Evolutionary conservation across 140 eudicot genomes (phyloP), one percentile per base, ranked within the genome.

Genomic region (Oenanthe javanica): DNA sequence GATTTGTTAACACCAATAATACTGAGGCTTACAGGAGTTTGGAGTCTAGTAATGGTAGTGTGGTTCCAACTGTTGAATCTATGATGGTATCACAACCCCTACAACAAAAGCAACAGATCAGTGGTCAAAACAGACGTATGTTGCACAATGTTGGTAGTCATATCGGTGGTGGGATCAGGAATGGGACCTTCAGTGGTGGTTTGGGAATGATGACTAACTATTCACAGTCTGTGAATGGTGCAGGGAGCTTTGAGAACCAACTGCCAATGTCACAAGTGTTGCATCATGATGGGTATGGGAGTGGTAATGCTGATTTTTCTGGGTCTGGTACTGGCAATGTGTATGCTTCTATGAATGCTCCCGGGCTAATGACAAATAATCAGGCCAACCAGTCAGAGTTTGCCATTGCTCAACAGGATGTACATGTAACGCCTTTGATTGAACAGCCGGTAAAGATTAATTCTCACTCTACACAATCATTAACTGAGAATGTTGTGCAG

Each of bases 101-200:
- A 46, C 74, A 69, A 5, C 74, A 69, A 16, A 92, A 85, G 85
- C 97, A 88, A 82, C 94, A 88, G 52, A 79, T 81, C 77, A 97
- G 90, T 75, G 88, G 91, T 83, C 97, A 94, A 87, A 94, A 92
- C 75, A 88, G 94, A 77, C 92, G 89, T 42, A 88, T 92, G 21
- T 77, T 92, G 84, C 98, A 90, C 80, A 94, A 76, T 72, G 88
- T 90, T 79, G 97, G 97, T 48, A 88, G 91, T 81, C 94, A 89
- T 71, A 89, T 93, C 86, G 86, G 96, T 78, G 93, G 91, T 79
- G 95, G 93, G 71, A 81, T 88, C 51, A 89, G 93, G 85, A 89
- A 84, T 79, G 94, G 96, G 43, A 70, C 91, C 45, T 48, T 81
- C 42, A 94, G 89, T 80, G 88, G 90, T 79, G 91, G 92, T 13